Evolutionary conservation across 129 eudicot species (phyloP).

Genomic region (Tagetes patula): DNA sequence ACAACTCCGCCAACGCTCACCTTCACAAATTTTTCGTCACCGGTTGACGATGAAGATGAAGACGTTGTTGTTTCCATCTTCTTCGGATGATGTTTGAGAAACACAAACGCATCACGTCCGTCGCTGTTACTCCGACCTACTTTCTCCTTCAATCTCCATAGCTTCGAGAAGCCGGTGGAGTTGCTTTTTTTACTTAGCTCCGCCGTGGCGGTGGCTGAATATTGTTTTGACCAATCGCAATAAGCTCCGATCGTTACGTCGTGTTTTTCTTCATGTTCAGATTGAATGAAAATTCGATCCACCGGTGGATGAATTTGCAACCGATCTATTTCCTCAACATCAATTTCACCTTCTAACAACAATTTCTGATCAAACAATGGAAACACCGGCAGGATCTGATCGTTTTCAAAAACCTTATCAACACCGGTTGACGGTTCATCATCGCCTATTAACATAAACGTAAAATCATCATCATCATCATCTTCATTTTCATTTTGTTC

Average conservation of each 20-base stretch:
- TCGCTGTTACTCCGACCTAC: constrained; percentile 71
- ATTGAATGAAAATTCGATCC: constrained; percentile 39
- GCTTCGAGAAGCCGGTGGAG: constrained; percentile 97
- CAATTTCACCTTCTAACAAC: constrained; percentile 26
- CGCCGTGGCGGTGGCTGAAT: constrained; percentile 26
- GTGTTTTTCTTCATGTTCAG: background rate
- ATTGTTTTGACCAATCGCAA: constrained; percentile 48
- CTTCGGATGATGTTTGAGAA: constrained; percentile 41
- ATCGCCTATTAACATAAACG: constrained; percentile 31
- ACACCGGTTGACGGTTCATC: constrained; percentile 7
- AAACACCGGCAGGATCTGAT: constrained; percentile 31
- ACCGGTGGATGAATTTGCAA: constrained; percentile 48
- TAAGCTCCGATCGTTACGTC: constrained; percentile 51
- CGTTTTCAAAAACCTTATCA: constrained; percentile 26
- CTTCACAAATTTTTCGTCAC: constrained; percentile 23
- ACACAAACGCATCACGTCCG: constrained; percentile 88
- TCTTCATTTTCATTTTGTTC: constrained; percentile 17
- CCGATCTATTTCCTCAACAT: constrained; percentile 27
- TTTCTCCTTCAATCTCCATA: constrained; percentile 70
- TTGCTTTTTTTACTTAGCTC: constrained; percentile 76
- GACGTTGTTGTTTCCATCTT: background rate
- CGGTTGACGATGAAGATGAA: background rate
- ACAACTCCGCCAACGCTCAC: constrained; percentile 31
- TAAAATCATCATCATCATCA: constrained; percentile 32
- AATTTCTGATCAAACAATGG: constrained; percentile 38